A percentile compares a stretch with the other conserved stretches of the same genome.
Evolutionary conservation across 2,329 filamentous ascomycete genomes (phyloP).

Genomic region (Trichophaea hybrida): DNA sequence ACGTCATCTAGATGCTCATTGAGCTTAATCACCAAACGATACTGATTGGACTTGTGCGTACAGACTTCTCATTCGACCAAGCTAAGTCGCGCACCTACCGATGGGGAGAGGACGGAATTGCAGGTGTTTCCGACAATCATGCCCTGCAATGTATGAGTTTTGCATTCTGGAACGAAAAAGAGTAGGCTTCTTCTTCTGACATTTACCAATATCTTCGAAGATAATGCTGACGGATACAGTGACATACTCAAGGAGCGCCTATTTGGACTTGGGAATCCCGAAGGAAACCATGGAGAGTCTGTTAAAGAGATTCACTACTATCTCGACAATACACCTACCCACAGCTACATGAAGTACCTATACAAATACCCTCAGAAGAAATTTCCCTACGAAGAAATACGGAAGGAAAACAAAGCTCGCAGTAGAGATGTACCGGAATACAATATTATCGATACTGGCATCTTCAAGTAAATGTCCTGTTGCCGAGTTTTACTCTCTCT

Average conservation of each 20-base stretch:
- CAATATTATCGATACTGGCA: conserved; percentile 76
- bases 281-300: conserved; percentile 94
- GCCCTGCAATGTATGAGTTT: conserved; percentile 86
- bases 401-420: conserved; percentile 68
- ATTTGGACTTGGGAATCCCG: conserved; percentile 87
- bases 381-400: conserved; percentile 81
- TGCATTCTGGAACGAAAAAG: conserved; percentile 94
- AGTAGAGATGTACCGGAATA: conserved; percentile 70
- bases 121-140: conserved; percentile 62
- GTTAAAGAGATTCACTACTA: conserved; percentile 96
- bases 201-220: background rate
- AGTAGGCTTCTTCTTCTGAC: conserved; percentile 42
- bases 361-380: conserved; percentile 91
- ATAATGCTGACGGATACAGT: conserved; percentile 36
- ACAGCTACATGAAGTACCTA: conserved; percentile 97
- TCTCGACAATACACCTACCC: conserved; percentile 80
- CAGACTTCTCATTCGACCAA: conserved; percentile 89
- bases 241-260: conserved; percentile 88
- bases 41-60: background rate
- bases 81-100: conserved; percentile 76
- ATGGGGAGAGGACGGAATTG: conserved; percentile 96
- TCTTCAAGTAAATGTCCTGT: conserved; percentile 45
- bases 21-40: background rate
- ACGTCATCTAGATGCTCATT: conserved; percentile 33
- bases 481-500: background rate